phyloP scores from a whole-genome alignment of 352 stramenopile genomes.

The Pythium vanterpoolii region DNA sequence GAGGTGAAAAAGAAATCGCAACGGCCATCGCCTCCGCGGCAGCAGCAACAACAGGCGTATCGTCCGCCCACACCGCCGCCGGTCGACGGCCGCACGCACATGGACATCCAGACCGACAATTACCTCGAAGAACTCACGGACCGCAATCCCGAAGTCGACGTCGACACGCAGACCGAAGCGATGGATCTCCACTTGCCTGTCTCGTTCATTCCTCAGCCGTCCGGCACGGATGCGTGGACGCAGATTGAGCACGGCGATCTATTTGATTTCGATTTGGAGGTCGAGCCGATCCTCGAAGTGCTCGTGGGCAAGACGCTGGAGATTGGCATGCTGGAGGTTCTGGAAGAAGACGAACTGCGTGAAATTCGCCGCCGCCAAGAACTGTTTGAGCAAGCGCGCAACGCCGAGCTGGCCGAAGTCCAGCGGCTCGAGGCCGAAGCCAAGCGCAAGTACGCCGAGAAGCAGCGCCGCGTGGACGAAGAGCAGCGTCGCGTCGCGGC shows the following conservation, averaged over 20 bases:
- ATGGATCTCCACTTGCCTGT: conserved; percentile 83
- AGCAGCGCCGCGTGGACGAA: conserved; percentile 81
- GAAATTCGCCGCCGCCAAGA: conserved; percentile 89
- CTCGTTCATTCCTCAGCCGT: conserved; percentile 87
- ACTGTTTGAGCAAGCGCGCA: conserved; percentile 90
- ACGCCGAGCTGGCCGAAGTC: conserved; percentile 92
- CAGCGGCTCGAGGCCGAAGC: conserved; percentile 93
- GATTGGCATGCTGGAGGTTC: conserved; percentile 92
- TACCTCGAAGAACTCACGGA: conserved; percentile 94
- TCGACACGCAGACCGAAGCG: conserved; percentile 91
- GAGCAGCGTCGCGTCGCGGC: conserved; percentile 67
- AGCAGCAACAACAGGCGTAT: conserved; percentile 33
- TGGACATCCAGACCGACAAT: conserved; percentile 94
- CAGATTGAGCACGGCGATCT: conserved; percentile 93
- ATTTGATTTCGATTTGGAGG: conserved; percentile 95
- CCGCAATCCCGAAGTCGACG: conserved; percentile 81
- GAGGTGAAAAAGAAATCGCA: conserved; percentile 20
- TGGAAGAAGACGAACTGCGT: conserved; percentile 92
- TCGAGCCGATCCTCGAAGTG: conserved; percentile 93
- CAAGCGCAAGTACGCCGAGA: conserved; percentile 90
- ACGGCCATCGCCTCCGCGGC: conserved; percentile 17
- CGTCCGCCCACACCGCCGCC: conserved; percentile 79
- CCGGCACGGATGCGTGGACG: conserved; percentile 84
- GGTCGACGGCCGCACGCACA: conserved; percentile 84
- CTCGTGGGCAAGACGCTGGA: conserved; percentile 94